phyloP scores from a whole-genome alignment of 108 stramenopile genomes.

The Nannochloropsis oceanica region DNA sequence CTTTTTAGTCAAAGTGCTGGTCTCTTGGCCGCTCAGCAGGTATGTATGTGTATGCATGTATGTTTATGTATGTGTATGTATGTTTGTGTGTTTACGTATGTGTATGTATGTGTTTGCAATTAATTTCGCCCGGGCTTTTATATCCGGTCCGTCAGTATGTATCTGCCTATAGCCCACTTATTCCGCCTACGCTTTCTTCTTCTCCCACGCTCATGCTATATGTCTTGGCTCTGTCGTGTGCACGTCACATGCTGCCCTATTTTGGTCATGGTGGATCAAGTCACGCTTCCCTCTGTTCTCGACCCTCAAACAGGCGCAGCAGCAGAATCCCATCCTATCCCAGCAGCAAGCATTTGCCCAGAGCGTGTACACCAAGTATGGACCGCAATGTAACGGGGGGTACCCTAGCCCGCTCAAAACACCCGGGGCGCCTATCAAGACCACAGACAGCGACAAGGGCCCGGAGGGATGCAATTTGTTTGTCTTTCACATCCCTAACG shows the following conservation, averaged over 20 bases:
- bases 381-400: background rate
- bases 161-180: too few species aligned
- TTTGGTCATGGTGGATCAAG: too few species aligned
- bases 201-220: too few species aligned
- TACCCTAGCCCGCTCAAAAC: background rate
- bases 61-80: too few species aligned
- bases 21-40: background rate
- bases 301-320: background rate
- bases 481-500: conserved; percentile 95
- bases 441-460: conserved; percentile 19
- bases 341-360: background rate
- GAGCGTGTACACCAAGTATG: background rate
- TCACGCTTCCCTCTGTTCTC: too few species aligned
- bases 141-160: too few species aligned
- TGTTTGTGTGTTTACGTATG: too few species aligned
- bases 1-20: background rate
- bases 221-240: too few species aligned
- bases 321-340: background rate
- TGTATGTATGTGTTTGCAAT: too few species aligned
- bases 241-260: too few species aligned
- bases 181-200: too few species aligned
- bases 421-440: conserved; percentile 30
- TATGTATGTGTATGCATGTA: background rate
- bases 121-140: too few species aligned
- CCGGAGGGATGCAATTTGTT: conserved; percentile 80